Evolutionary conservation across 768 basidiomycete species (phyloP).

Genomic region (Podaxis carcinomalis): DNA sequence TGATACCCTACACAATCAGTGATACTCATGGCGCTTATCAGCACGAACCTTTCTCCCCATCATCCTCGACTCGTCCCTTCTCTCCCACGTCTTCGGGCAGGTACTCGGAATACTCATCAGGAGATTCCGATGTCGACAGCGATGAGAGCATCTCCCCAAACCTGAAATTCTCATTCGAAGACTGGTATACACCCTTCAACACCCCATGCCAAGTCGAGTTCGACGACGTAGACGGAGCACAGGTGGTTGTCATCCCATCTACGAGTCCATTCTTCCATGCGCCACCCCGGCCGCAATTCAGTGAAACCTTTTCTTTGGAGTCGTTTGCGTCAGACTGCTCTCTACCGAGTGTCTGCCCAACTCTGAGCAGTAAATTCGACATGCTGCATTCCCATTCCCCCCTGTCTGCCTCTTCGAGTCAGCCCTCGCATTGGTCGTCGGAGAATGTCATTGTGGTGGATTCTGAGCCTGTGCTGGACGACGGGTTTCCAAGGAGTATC

Average conservation of each 20-base stretch:
- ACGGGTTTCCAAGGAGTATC: background rate
- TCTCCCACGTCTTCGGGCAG: background rate
- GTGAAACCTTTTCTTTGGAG: slow-evolving; percentile 11
- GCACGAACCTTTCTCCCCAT: background rate
- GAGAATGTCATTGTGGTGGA: background rate
- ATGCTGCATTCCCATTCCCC: slow-evolving; percentile 13
- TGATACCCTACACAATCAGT: background rate
- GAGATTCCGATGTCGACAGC: slow-evolving; percentile 6
- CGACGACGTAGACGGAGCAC: slow-evolving; percentile 23
- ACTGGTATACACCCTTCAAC: slow-evolving; percentile 7
- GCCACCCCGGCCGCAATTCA: slow-evolving; percentile 21
- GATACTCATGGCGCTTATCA: background rate
- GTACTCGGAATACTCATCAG: slow-evolving; percentile 6
- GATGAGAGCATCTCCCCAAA: slow-evolving; percentile 9
- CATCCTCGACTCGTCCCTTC: slow-evolving; percentile 5
- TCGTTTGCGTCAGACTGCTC: slow-evolving; percentile 25
- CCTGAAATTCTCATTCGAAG: slow-evolving; percentile 12
- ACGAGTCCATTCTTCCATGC: slow-evolving; percentile 34
- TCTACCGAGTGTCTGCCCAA: slow-evolving; percentile 21
- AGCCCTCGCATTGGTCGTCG: background rate
- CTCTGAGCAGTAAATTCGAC: slow-evolving; percentile 13
- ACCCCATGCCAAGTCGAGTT: slow-evolving; percentile 5
- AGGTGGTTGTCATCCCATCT: slow-evolving; percentile 34
- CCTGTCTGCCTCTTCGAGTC: background rate
- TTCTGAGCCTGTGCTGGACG: background rate